Base-by-base conservation (phyloP, 2,329 filamentous ascomycete genomes). In the Sodiomyces alkalinus region DNA sequence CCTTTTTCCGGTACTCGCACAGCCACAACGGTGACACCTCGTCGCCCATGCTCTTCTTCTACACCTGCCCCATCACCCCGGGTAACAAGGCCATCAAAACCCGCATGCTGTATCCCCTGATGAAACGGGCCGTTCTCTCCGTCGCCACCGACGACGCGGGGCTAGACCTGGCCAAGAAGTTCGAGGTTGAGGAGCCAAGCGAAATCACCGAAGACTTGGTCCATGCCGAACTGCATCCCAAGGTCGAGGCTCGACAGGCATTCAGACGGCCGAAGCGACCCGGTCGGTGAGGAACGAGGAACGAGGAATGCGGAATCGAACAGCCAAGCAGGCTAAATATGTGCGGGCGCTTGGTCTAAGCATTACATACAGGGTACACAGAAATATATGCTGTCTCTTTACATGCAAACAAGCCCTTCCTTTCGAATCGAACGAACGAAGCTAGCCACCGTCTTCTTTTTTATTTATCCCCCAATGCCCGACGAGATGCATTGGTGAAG, bases 211-310 rank as follows among this genome's bases (percentile, higher is more conserved):
- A 77, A 44, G 60, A 73, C 35, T 53, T 58, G 18, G 65, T 90
- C 19, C 45, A 68, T 36, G 65, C 66, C 6, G 78, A 85, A 43
- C 59, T 85, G 42, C 74, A 79, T 40, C 74, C 74, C 24, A 70
- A 72, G 50, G 63, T 64, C 22, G 68, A 77, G 47, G 57, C 62
- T 26, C 76, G 75, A 51, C 67, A 72, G 47, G 71, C 63, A 0
- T 90, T 90, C 52, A 74, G 69, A 44, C 68, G 80, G 47, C 81
- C 81, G 17, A 86, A 83, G 69, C 68, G 80, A 44, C 81, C 81
- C 5, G 81, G 81, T 20, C 62, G 76, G 58, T 69, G 39, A 46
- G 40, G 7, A 9, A 25, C n/a, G n/a, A n/a, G n/a, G n/a, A n/a
- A n/a, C n/a, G n/a, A n/a, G n/a, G n/a, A n/a, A n/a, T n/a, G n/a